Conservation (phyloP, 2,329 filamentous ascomycete genomes). For the Allantophomopsis lycopodina region DNA sequence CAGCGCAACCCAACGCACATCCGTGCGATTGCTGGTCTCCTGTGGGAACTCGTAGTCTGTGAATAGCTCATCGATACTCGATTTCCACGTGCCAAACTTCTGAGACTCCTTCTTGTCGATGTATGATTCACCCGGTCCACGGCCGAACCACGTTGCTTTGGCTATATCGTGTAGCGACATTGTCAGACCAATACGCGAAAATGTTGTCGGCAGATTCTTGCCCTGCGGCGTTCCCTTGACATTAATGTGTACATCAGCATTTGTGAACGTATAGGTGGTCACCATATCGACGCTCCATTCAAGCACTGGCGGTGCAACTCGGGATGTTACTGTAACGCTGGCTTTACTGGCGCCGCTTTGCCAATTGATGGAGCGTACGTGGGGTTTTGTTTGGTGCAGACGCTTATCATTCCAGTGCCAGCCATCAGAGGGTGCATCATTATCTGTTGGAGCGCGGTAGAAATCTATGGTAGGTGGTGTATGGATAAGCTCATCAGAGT, state of each 20-base stretch:
- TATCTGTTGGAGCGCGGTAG: slow-evolving; percentile 54
- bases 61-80: slow-evolving; percentile 34
- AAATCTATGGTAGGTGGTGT: slow-evolving; percentile 34
- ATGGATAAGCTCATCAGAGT: slow-evolving; percentile 25
- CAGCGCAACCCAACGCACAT: slow-evolving; percentile 45
- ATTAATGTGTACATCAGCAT: slow-evolving; percentile 32
- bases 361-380: slow-evolving; percentile 22
- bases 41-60: slow-evolving; percentile 55
- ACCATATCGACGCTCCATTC: slow-evolving; percentile 41
- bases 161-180: slow-evolving; percentile 25
- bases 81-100: slow-evolving; percentile 36
- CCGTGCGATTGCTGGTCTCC: slow-evolving; percentile 50
- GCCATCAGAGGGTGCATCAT: slow-evolving; percentile 41
- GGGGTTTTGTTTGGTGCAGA: slow-evolving; percentile 29
- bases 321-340: slow-evolving; percentile 30
- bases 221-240: slow-evolving; percentile 33
- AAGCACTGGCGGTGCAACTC: slow-evolving; percentile 48
- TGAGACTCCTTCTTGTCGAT: slow-evolving; percentile 51
- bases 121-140: slow-evolving; percentile 54
- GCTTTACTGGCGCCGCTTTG: slow-evolving; percentile 11
- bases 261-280: slow-evolving; percentile 40
- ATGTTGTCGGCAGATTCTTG: slow-evolving; percentile 33
- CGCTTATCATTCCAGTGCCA: slow-evolving; percentile 38
- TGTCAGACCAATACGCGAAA: slow-evolving; percentile 50
- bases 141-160: slow-evolving; percentile 47